phyloP scores from a whole-genome alignment of 805 yeast species.

The Wickerhamiella qilinensis region DNA sequence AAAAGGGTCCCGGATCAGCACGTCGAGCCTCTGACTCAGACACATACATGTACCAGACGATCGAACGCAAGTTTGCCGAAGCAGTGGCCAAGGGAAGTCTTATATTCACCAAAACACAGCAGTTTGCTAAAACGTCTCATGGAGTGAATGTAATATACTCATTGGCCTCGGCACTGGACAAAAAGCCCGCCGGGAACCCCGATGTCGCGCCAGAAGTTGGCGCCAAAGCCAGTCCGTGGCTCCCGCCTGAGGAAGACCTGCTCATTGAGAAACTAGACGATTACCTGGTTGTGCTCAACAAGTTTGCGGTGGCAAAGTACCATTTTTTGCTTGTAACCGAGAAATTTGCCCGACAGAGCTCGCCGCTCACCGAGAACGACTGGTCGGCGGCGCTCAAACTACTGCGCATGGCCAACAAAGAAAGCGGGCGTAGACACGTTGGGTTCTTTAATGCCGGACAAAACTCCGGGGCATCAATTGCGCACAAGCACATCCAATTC shows the following conservation, averaged over 20 bases:
- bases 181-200: constrained; percentile 18
- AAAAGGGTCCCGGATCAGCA: no score
- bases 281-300: constrained; percentile 60
- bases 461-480: constrained; percentile 84
- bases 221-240: constrained; percentile 43
- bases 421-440: constrained; percentile 37
- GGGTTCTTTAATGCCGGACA: constrained; percentile 85
- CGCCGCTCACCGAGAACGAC: constrained; percentile 60
- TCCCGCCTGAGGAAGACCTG: constrained; percentile 60
- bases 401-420: constrained; percentile 31
- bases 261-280: constrained; percentile 38
- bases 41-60: constrained; percentile 16
- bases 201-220: background rate
- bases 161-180: constrained; percentile 22
- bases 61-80: constrained; percentile 23
- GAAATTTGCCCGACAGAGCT: constrained; percentile 51
- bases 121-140: constrained; percentile 19
- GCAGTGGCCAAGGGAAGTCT: constrained; percentile 35
- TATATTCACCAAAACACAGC: constrained; percentile 35
- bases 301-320: constrained; percentile 66
- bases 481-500: constrained; percentile 85
- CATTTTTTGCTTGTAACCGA: constrained; percentile 72
- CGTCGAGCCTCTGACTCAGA: no score
- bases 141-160: constrained; percentile 21
- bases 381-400: constrained; percentile 41